A percentile compares a stretch with the other conserved stretches of the same genome.
Conservation (phyloP, 176 grass and related monocot species). For the Eremochloa ophiuroides region DNA sequence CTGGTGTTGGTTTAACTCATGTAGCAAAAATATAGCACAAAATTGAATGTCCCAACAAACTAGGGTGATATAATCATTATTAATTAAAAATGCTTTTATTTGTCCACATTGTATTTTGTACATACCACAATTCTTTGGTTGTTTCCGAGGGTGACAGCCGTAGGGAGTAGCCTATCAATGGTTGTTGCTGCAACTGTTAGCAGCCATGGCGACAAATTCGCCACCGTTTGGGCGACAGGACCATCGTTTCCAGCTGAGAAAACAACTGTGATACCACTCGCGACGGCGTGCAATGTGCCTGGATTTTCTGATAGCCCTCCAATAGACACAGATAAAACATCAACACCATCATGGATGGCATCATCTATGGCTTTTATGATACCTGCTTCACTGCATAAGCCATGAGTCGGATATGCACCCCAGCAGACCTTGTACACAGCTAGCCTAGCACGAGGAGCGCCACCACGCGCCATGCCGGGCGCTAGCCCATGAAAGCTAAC, state of each 20-base stretch:
- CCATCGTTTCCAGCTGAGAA: slow-evolving; percentile 51
- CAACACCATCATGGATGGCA: slow-evolving; percentile 52
- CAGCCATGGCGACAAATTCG: slow-evolving; percentile 47
- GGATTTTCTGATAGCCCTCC: background rate
- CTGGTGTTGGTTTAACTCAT: too few relatives aligned
- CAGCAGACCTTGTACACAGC: slow-evolving; percentile 60
- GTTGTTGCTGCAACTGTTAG: slow-evolving; percentile 54
- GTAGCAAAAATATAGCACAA: too few relatives aligned
- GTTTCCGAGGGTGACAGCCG: slow-evolving; percentile 30
- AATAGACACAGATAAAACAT: slow-evolving; percentile 51
- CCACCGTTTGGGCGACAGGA: background rate
- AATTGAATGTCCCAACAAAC: too few relatives aligned
- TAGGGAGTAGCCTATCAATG: slow-evolving; percentile 34
- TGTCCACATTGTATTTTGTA: too few relatives aligned
- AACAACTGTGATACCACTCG: slow-evolving; percentile 42
- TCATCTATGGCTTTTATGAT: slow-evolving; percentile 43
- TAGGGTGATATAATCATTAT: too few relatives aligned
- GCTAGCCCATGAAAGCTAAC: slow-evolving; percentile 33
- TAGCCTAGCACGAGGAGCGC: slow-evolving; percentile 33
- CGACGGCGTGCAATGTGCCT: slow-evolving; percentile 36
- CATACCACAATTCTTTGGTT: background rate
- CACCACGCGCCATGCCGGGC: slow-evolving; percentile 35
- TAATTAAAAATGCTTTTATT: too few relatives aligned
- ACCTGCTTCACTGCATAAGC: background rate
- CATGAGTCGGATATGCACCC: background rate